Evolutionary conservation across 2,329 filamentous ascomycete species (phyloP), one percentile per base, ranked within the genome.

Genomic region (Fusarium sp.): DNA sequence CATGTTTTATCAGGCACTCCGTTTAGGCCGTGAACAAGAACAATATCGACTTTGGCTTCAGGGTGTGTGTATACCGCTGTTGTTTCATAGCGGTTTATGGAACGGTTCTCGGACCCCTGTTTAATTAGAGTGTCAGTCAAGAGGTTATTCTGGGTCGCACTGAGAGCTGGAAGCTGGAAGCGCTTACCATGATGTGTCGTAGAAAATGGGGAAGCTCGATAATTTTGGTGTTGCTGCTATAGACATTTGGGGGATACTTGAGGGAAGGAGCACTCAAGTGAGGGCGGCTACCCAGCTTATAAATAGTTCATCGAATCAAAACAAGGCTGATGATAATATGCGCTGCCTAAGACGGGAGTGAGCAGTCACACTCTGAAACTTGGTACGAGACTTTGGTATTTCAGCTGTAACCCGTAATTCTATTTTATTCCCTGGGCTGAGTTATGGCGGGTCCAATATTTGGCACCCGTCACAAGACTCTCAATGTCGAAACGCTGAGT

Each of bases 11-110:
- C 80, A 0, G 90, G 89, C 23, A 88, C 79, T 32, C 90, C 90
- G 75, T 92, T 92, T 56, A 87, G 83, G 35, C 90, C 90, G 72
- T 93, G 90, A 30, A 93, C 88, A 63, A 93, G 86, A 25, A 93
- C 85, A 41, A 93, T 87, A 71, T 89, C 87, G 71, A 85, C 87
- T 61, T 83, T 82, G 52, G 87, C 87, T 56, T 87, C 80, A 9
- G 87, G 86, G 56, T 88, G 86, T 1, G 81, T 83, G 74, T 87
- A 88, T 48, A 89, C 85, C 47, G 84, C 82, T 2, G 86, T 88
- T 52, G 85, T 80, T 75, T 88, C 87, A 77, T 84, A 88, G 20
- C 87, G 85, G 20, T 68, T 60, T 46, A 79, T 73, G 15, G 59
- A 66, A 33, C 73, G 73, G 43, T 75, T 75, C 23, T 64, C 56